Evolutionary conservation across 108 stramenopile species (phyloP), one percentile per base, ranked within the genome.

Genomic region (Nitzschia palea): DNA sequence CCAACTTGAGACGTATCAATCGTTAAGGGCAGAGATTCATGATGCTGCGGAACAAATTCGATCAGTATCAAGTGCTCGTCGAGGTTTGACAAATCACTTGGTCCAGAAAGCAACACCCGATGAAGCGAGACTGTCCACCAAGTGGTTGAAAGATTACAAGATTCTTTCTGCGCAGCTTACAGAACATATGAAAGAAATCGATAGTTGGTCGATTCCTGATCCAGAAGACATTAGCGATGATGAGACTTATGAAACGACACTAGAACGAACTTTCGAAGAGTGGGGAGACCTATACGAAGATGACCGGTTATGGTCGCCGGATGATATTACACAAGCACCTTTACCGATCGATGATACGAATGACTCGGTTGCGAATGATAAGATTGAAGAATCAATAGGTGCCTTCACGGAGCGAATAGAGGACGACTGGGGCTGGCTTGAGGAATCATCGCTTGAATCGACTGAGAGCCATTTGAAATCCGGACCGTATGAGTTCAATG

Each of bases 111-210:
- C 81, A 20, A 58, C 67, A 14, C 54, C 80, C 4, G 66, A 72
- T 23, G 62, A 79, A 3, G 53, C 81, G 14, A 80, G 82, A 42
- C 69, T 79, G 52, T 73, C 80, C 63, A 34, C 44, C 17, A 53
- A 68, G 2, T 68, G 52, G 33, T 70, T 74, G 8, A 54, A 57
- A 0, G 75, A 81, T 40, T 70, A 78, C 55, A 58, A 65, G 58
- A 28, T 62, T 2, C 76, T 74, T 36, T 62, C 56, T 12, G 60
- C 70, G 9, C 37, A 65, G 51, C 60, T 74, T 9, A 74, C 79
- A 45, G 36, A 69, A 40, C 44, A 81, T 35, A 50, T 67, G 34
- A 70, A 67, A 36, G 76, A 79, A 61, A 55, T 86, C 57, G 81
- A 83, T 2, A 79, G 79, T 8, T 68, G 69, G 51, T 59, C 82